These are phyloP conservation scores for Asterophora lycoperdoides DNA, from an alignment of 768 basidiomycete species.

Conservation along the genomic window DNA sequence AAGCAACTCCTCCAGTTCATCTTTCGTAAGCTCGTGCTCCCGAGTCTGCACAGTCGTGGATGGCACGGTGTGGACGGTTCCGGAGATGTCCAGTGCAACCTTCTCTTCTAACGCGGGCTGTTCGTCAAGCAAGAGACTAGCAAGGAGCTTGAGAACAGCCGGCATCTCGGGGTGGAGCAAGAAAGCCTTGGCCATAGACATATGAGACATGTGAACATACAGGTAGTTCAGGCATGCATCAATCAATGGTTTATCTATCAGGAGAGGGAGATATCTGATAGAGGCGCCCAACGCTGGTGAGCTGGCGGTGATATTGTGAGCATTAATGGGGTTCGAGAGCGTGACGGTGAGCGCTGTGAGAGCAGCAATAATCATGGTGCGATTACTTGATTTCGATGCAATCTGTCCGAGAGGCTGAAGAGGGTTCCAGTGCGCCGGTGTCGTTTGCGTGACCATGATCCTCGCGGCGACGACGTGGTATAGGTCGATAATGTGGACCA, in stretches of 20 bases:
- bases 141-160: slow-evolving; percentile 62
- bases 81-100: slow-evolving; percentile 59
- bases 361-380: slow-evolving; percentile 68
- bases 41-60: slow-evolving; percentile 42
- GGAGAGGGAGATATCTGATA: slow-evolving; percentile 69
- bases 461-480: slow-evolving; percentile 57
- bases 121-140: slow-evolving; percentile 62
- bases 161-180: slow-evolving; percentile 68
- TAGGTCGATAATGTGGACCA: slow-evolving; percentile 69
- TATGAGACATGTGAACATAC: slow-evolving; percentile 70
- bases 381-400: slow-evolving; percentile 57
- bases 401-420: slow-evolving; percentile 54
- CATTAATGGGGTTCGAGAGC: slow-evolving; percentile 58
- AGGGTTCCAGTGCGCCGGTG: slow-evolving; percentile 40
- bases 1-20: slow-evolving; percentile 61
- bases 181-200: slow-evolving; percentile 74
- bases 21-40: slow-evolving; percentile 65
- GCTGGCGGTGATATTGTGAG: slow-evolving; percentile 44
- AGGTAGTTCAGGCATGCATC: slow-evolving; percentile 73
- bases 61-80: slow-evolving; percentile 53
- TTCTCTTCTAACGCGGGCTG: slow-evolving; percentile 59
- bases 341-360: slow-evolving; percentile 58
- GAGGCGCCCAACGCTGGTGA: slow-evolving; percentile 61
- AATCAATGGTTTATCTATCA: slow-evolving; percentile 63
- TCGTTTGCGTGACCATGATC: slow-evolving; percentile 31